Base-by-base conservation (phyloP, 2,329 filamentous ascomycete genomes). In the Berkeleyomyces basicola region DNA sequence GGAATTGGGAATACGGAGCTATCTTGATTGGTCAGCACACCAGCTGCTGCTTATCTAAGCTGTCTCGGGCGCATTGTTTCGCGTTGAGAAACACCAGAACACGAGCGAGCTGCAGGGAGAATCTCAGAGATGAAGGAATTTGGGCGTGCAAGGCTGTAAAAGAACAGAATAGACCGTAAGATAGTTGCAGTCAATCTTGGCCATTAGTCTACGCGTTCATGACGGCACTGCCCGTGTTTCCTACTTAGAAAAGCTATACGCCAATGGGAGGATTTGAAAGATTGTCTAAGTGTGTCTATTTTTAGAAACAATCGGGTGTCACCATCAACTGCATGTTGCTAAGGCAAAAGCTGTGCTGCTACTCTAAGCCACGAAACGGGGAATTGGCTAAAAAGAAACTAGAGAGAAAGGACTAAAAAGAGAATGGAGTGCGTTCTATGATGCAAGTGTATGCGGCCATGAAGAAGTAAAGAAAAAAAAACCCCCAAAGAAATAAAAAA, bases 391-490 rank as follows among this genome's bases (percentile, higher is more conserved):
- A 71, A 9, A 33, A 16, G 7, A 31, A 49, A 16, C 46, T 49
- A 49, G 46, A 23, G 31, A 49, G n/a, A 73, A 67, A 71, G 65
- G 59, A 65, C 53, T 36, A 65, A 53, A 53, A 59, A 44, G 53
- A 39, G 31, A 40, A 61, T 16, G 43, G 46, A 23, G 23, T 23
- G 23, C 23, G 23, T 23, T 23, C 23, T n/a, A 42, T 36, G 40
- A 57, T 37, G 61, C 47, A 61, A 44, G 14, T 60, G 16, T 46
- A 66, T 43, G 58, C 39, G 66, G 66, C 70, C 66, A 68, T 67
- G 70, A 71, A 63, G 70, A 68, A 67, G 67, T 66, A 69, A 66
- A 70, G 67, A 68, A 69, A 67, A 68, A 68, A 66, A 36, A 62
- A 61, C n/a, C 23, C 23, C 23, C 23, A 23, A 23, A 23, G 23